Percentiles rank a stretch among this genome's conserved stretches.
phyloP scores from a whole-genome alignment of 306 rosid genomes.

The Prosopis cineraria region DNA sequence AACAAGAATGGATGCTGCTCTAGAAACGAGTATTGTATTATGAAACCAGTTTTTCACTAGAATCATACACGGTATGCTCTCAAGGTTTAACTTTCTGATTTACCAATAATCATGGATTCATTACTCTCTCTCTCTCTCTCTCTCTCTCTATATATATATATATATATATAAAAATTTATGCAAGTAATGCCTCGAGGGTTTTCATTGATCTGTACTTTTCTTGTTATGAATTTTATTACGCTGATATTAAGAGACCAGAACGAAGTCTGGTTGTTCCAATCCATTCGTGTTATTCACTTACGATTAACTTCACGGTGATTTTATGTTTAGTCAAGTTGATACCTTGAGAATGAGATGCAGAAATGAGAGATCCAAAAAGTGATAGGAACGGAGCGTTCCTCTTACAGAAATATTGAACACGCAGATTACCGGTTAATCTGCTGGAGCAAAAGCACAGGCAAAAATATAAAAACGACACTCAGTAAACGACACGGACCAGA shows the following conservation, averaged over 20 bases:
- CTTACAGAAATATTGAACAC: background rate
- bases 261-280: background rate
- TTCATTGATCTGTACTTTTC: background rate
- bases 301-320: background rate
- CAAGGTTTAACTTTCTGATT: background rate
- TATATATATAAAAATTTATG: background rate
- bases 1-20: slow-evolving; percentile 40
- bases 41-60: slow-evolving; percentile 50
- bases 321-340: too few species aligned
- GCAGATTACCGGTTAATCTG: background rate
- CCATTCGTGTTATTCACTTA: background rate
- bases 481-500: background rate
- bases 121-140: background rate
- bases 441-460: background rate
- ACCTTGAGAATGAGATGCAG: too few species aligned
- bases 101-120: background rate
- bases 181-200: slow-evolving; percentile 16
- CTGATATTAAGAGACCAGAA: background rate
- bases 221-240: background rate
- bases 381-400: background rate
- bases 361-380: too few species aligned
- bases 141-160: background rate
- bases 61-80: background rate
- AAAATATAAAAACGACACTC: background rate
- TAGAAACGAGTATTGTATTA: slow-evolving; percentile 42